A percentile compares a stretch with the other conserved stretches of the same genome.
Evolutionary conservation across 495 filamentous ascomycete species (phyloP).

Genomic region (Penicillium ochrochloron): DNA sequence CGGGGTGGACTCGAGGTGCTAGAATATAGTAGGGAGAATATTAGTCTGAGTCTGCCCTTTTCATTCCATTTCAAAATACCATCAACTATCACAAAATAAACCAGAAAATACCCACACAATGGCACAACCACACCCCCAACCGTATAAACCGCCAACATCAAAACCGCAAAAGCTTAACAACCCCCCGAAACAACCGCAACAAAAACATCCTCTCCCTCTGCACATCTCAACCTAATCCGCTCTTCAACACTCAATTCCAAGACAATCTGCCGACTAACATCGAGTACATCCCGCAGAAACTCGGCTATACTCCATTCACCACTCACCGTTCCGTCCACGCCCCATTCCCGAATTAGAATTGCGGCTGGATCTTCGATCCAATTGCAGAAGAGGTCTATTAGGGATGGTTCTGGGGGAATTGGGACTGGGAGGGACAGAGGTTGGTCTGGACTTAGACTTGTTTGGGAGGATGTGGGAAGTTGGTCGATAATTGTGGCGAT

Average conservation of each 20-base stretch:
- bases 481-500: not conserved
- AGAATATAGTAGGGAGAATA: not conserved
- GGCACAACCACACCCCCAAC: constrained; percentile 1
- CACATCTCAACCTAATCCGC: not conserved
- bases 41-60: not conserved
- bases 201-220: not conserved
- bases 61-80: not conserved
- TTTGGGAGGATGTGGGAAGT: not conserved
- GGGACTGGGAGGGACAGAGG: not conserved
- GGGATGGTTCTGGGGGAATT: not conserved
- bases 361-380: not conserved
- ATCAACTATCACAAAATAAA: not conserved
- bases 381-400: constrained; percentile 2
- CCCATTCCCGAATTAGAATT: not conserved
- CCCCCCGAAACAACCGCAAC: constrained; percentile 4
- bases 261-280: not conserved
- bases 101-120: not conserved
- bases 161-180: constrained; percentile 2
- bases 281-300: not conserved
- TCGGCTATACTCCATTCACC: not conserved
- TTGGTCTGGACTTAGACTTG: not conserved
- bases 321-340: not conserved
- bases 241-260: not conserved
- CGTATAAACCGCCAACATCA: not conserved
- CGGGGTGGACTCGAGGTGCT: constrained; percentile 2